Conservation (phyloP, 2,329 filamentous ascomycete species). For the Colletotrichum cuscutae region DNA sequence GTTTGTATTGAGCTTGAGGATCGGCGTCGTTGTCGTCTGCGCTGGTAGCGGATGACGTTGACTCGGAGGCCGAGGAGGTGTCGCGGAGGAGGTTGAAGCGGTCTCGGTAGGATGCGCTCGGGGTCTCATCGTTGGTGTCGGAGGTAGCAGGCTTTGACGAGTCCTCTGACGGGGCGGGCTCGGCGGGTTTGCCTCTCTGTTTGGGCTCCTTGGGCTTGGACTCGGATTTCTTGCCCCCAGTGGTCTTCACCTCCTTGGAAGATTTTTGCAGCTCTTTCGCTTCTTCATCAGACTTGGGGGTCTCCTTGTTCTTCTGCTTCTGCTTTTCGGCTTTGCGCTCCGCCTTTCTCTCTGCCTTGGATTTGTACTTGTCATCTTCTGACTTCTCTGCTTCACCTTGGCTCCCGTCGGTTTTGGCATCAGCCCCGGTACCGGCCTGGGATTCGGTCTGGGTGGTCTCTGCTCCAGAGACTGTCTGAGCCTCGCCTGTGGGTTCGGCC, state of each 20-base stretch:
- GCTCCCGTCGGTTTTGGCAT: neutral
- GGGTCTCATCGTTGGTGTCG: conserved; percentile 28
- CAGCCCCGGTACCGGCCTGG: neutral
- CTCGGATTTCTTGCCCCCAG: conserved; percentile 25
- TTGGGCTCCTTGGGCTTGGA: neutral
- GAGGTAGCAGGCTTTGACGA: neutral
- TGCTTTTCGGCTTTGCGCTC: conserved; percentile 5
- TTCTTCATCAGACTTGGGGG: neutral
- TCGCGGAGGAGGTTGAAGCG: conserved; percentile 40
- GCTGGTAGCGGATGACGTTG: conserved; percentile 31
- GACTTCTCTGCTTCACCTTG: conserved; percentile 1
- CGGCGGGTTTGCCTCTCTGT: conserved; percentile 27
- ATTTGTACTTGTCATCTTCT: conserved; percentile 4
- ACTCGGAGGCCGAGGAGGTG: conserved; percentile 40
- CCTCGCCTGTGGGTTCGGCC: neutral
- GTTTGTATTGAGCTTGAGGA: conserved; percentile 14
- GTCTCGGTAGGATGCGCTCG: conserved; percentile 8
- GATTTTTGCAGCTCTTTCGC: neutral
- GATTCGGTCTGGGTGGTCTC: neutral
- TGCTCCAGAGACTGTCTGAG: neutral
- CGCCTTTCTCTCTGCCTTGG: conserved; percentile 19
- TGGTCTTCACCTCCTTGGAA: neutral
- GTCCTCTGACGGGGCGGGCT: neutral
- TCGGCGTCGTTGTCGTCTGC: conserved; percentile 28
- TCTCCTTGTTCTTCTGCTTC: neutral